Evolutionary conservation across 2,329 filamentous ascomycete genomes (phyloP), one percentile per base, ranked within the genome.

Genomic region (Cucurbitaria berberidis): DNA sequence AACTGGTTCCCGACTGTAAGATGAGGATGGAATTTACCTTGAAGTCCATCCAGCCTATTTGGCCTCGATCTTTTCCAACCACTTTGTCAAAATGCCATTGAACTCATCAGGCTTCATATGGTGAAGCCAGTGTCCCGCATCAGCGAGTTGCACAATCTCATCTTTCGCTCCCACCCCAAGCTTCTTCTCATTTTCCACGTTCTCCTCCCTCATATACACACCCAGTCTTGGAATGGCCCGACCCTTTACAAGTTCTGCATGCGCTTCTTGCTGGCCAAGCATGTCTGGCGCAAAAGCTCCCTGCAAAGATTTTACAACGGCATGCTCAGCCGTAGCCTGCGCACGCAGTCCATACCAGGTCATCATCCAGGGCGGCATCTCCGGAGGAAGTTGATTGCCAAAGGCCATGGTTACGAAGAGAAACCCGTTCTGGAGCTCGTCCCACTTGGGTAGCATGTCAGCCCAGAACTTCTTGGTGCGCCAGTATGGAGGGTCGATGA

Each of bases 401-500:
- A 45, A 59, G 5, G 40, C 38, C 38, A 43, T 19, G 2, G 39
- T 39, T 15, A 41, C 38, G 11, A 51, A 46, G 9, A 21, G 9
- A 13, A 44, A 24, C 11, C 21, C 36, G n/a, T 48, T 39, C 19
- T 47, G 26, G 6, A 43, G 29, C 15, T 22, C 43, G 16, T 36
- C 39, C 35, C 35, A 55, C 18, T 34, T 29, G 3, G 39, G 36
- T 1, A 49, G 16, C 29, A 51, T 48, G 7, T 45, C 36, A 15
- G 51, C 48, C 43, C 49, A 54, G 10, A 51, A 38, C 10, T 35
- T 44, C 8, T 41, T 40, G 6, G 48, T 30, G 10, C 24, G 16
- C 47, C 53, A 56, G 45, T 63, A 62, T 4, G 49, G 48, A 4
- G 60, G 53, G 43, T 66, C 63, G 29, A 64, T 46, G 8, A 66